A percentile compares a stretch with the other conserved stretches of the same genome.
Conservation (phyloP, 2,329 filamentous ascomycete genomes). For the Arthrobotrys megalospora region DNA sequence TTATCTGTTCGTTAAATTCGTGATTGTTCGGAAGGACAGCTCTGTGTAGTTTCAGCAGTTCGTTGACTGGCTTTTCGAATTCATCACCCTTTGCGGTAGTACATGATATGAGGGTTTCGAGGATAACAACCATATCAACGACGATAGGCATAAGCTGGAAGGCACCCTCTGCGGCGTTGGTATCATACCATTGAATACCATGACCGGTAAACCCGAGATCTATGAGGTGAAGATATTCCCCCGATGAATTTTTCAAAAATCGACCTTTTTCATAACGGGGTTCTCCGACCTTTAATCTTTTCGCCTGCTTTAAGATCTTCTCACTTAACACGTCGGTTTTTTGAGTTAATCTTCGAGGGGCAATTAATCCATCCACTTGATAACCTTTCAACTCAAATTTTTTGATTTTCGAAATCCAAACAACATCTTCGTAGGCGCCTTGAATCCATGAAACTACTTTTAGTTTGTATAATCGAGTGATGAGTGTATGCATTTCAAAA, state of each 20-base stretch:
- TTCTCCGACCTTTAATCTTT: not conserved
- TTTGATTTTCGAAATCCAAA: not conserved
- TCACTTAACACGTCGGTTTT: not conserved
- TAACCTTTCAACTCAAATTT: not conserved
- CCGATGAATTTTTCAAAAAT: not conserved
- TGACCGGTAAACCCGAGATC: too few species aligned
- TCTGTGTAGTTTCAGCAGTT: not conserved
- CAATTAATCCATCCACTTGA: slow-evolving; percentile 4
- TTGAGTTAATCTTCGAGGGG: not conserved
- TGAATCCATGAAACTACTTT: slow-evolving; percentile 15
- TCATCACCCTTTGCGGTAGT: too few species aligned
- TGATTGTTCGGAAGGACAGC: not conserved
- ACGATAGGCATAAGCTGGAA: slow-evolving; percentile 19
- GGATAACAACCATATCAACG: slow-evolving; percentile 7
- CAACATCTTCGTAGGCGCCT: slow-evolving; percentile 9
- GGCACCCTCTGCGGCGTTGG: not conserved
- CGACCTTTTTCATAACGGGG: slow-evolving; percentile 12
- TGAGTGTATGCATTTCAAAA: slow-evolving; percentile 3
- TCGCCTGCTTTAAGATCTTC: not conserved
- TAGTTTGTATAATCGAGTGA: slow-evolving; percentile 19
- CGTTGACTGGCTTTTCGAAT: not conserved
- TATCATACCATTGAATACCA: slow-evolving; percentile 5
- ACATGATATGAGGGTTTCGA: slow-evolving; percentile 18
- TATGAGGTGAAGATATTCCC: slow-evolving; percentile 1
- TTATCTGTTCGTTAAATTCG: not conserved